Evolutionary conservation across 495 filamentous ascomycete species (phyloP), one percentile per base, ranked within the genome.

Genomic region (Corynascus novoguineensis): DNA sequence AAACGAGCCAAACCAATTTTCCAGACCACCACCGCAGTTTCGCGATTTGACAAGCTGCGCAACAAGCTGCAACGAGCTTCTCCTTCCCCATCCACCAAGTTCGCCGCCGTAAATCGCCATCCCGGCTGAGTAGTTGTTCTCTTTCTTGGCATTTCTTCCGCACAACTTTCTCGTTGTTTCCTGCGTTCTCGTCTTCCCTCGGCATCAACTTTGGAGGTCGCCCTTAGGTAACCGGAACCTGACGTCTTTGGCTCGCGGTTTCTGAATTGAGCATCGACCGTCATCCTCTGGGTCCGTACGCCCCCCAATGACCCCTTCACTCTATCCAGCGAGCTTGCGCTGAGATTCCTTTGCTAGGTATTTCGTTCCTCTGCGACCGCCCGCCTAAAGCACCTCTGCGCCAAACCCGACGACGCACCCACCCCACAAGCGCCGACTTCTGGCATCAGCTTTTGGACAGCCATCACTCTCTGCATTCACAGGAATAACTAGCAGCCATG

Each of bases 401-500:
- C 38, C 46, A n/a, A n/a, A n/a, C n/a, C 28, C 42, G 44, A 3
- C 53, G 34, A 42, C 37, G 49, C 42, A 51, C 35, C 41, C 35
- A 25, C 21, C 29, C 22, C 57, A 50, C 59, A 41, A 54, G 42
- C 61, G 58, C 64, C 57, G 52, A 42, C 31, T 50, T 58, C 58
- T 53, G 45, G 50, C 22, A 40, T 57, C 31, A 29, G 49, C 52
- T 57, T 42, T 60, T 54, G 55, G 53, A 41, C 53, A 60, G 49
- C 29, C 31, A 34, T 53, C 48, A 31, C 46, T 53, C 38, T 38
- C 31, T 27, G 40, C 35, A 45, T 46, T 57, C 45, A n/a, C 25
- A 19, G 17, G 34, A 46, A 42, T 44, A n/a, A 21, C 17, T 10
- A 58, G 65, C 67, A 72, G 72, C 22, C 63, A 79, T 79, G 76